phyloP scores from a whole-genome alignment of 2,329 filamentous ascomycete genomes.

The Fusarium staphyleae region DNA sequence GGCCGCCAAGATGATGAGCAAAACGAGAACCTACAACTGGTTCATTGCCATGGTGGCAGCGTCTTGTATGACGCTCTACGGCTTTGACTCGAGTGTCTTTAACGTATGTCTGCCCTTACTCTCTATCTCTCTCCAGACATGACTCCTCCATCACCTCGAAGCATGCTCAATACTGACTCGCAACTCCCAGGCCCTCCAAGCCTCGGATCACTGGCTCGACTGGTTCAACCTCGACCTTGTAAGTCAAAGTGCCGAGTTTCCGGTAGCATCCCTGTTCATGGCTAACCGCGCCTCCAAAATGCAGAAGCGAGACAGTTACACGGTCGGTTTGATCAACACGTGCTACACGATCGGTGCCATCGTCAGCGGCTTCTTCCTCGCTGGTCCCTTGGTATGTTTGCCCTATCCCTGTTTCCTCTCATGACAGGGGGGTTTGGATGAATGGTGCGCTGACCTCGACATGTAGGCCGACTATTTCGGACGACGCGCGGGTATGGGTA shows the following conservation, averaged over 20 bases:
- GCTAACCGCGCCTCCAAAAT: not conserved
- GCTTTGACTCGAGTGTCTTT: slow-evolving; percentile 77
- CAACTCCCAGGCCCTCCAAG: slow-evolving; percentile 59
- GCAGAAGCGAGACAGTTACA: slow-evolving; percentile 52
- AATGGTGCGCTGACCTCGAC: slow-evolving; percentile 13
- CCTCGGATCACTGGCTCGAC: slow-evolving; percentile 69
- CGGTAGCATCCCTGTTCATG: not conserved
- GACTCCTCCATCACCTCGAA: not conserved
- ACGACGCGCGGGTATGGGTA: slow-evolving; percentile 69
- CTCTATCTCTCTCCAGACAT: too few species aligned
- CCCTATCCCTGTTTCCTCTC: not conserved
- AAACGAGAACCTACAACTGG: slow-evolving; percentile 45
- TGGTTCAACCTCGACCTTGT: slow-evolving; percentile 63
- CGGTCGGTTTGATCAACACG: slow-evolving; percentile 66
- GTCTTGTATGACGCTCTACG: slow-evolving; percentile 77
- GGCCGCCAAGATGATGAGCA: slow-evolving; percentile 46
- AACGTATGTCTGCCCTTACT: slow-evolving; percentile 53
- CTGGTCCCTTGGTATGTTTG: slow-evolving; percentile 61
- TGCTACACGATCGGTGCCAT: slow-evolving; percentile 76
- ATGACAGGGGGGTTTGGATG: not conserved
- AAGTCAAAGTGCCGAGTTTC: slow-evolving; percentile 21
- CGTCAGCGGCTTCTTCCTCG: slow-evolving; percentile 72
- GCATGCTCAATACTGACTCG: too few species aligned
- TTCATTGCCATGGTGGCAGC: slow-evolving; percentile 74
- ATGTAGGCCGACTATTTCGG: slow-evolving; percentile 63